Conservation (phyloP, 2,329 filamentous ascomycete species). For the Penicillium vulpinum region DNA sequence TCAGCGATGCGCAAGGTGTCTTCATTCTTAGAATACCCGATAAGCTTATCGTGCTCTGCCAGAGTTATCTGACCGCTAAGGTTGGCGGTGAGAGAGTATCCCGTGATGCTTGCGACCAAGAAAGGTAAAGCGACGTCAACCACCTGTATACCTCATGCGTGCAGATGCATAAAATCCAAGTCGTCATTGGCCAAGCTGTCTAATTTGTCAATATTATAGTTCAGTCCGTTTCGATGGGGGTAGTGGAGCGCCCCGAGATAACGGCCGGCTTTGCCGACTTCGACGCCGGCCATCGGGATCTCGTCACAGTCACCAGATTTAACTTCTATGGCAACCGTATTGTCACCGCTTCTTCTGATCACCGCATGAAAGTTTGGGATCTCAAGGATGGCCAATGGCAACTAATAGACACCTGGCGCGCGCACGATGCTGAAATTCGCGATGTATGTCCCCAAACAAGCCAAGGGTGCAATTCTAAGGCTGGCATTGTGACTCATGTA, state of each 20-base stretch:
- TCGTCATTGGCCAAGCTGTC: constrained; percentile 20
- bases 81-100: constrained; percentile 18
- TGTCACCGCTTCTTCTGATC: constrained; percentile 87
- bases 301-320: constrained; percentile 82
- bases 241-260: constrained; percentile 32
- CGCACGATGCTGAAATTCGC: constrained; percentile 85
- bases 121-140: constrained; percentile 22
- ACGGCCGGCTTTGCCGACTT: constrained; percentile 44
- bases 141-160: constrained; percentile 22
- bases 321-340: constrained; percentile 91
- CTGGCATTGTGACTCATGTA: constrained; percentile 15
- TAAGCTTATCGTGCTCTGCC: constrained; percentile 26
- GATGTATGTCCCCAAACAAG: constrained; percentile 61
- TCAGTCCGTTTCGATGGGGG: constrained; percentile 20
- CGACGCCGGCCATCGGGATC: constrained; percentile 54
- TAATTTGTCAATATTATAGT: constrained; percentile 3
- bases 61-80: constrained; percentile 26
- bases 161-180: constrained; percentile 16
- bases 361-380: constrained; percentile 89
- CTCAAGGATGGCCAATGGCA: constrained; percentile 73
- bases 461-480: constrained; percentile 7
- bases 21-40: constrained; percentile 19
- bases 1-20: constrained; percentile 34
- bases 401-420: constrained; percentile 82
- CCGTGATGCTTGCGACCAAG: constrained; percentile 21